phyloP scores from a whole-genome alignment of 306 rosid genomes.

The Malus sieversii region DNA sequence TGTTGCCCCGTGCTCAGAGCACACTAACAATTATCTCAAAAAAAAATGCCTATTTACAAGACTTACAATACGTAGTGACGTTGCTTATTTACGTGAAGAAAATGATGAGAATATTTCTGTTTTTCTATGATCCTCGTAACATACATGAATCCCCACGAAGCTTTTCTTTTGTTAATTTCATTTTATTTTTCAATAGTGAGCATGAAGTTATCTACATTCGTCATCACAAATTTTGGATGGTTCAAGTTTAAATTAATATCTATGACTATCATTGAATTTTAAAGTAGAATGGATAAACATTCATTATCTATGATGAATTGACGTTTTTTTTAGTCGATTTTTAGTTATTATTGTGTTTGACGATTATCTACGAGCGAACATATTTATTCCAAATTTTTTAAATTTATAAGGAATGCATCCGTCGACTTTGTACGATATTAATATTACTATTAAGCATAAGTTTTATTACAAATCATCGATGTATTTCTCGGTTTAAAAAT shows the following conservation, averaged over 20 bases:
- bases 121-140: neutral
- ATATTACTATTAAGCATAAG: no score
- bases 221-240: neutral
- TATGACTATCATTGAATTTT: neutral
- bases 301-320: neutral
- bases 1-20: no score
- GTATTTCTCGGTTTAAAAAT: no score
- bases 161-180: no score
- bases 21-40: no score
- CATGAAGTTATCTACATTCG: neutral
- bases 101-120: neutral
- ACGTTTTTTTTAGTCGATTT: no score
- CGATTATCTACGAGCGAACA: no score
- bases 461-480: no score
- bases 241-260: neutral
- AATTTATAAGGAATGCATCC: no score
- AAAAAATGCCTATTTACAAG: neutral
- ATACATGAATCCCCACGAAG: neutral
- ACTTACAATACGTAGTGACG: neutral
- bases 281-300: neutral
- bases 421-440: no score
- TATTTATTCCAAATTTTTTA: no score
- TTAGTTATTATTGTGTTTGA: no score
- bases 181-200: neutral
- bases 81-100: neutral